Evolutionary conservation across 2,329 filamentous ascomycete species (phyloP).

Genomic region (Pseudopyrenochaeta lycopersici): DNA sequence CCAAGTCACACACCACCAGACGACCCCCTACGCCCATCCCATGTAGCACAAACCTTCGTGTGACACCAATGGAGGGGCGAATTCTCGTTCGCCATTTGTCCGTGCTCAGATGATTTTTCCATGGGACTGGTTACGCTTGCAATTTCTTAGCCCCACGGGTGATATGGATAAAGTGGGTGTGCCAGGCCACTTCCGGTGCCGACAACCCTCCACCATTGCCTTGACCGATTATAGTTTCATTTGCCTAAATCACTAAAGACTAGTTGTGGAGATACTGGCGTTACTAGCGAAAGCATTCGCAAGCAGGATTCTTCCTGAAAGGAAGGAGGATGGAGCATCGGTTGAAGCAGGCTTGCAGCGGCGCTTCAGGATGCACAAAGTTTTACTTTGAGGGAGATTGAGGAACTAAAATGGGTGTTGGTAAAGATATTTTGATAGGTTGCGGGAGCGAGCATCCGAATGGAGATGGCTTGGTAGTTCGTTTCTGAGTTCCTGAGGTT

Average conservation of each 20-base stretch:
- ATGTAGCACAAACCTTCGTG: neutral
- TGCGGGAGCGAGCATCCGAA: slow-evolving; percentile 1
- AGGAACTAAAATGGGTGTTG: neutral
- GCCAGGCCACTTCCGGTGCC: neutral
- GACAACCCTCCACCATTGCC: neutral
- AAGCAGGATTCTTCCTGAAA: neutral
- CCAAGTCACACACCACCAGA: neutral
- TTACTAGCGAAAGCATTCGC: neutral
- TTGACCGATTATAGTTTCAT: slow-evolving; percentile 8
- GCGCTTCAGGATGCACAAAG: neutral
- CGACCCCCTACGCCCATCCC: neutral
- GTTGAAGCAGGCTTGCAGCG: neutral
- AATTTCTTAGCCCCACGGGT: slow-evolving; percentile 30
- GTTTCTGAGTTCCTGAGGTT: neutral
- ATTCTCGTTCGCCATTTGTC: neutral
- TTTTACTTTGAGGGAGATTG: neutral
- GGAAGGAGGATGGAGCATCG: neutral
- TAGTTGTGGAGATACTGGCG: neutral
- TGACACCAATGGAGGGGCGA: neutral
- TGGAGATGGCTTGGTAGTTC: neutral
- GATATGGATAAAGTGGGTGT: slow-evolving; percentile 42
- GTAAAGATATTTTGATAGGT: slow-evolving; percentile 3
- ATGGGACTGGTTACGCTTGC: slow-evolving; percentile 2
- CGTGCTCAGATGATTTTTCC: neutral
- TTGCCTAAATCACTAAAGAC: slow-evolving; percentile 27